phyloP scores from a whole-genome alignment of 345 rosid species.

The Eucalyptus curtisii region DNA sequence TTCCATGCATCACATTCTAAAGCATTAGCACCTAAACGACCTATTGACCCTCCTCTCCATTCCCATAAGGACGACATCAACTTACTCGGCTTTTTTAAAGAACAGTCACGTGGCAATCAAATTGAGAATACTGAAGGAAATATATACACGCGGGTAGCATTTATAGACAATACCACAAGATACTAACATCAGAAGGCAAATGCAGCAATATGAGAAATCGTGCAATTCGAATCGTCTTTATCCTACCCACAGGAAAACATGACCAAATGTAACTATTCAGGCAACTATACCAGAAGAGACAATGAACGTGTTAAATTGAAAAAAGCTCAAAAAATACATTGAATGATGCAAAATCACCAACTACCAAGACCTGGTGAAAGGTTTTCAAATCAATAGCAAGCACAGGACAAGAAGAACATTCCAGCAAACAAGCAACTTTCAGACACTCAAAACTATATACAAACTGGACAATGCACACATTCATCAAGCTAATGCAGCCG shows the following conservation, averaged over 20 bases:
- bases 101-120: neutral
- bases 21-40: neutral
- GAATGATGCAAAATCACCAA: neutral
- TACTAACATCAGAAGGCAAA: neutral
- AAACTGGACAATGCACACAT: neutral
- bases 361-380: neutral
- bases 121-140: neutral
- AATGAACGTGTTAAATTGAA: neutral
- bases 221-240: neutral
- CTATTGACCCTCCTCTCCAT: neutral
- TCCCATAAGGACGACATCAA: neutral
- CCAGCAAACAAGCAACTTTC: neutral
- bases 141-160: neutral
- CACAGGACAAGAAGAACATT: neutral
- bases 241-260: neutral
- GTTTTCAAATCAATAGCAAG: neutral
- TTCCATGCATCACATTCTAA: neutral
- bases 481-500: neutral
- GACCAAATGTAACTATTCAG: neutral
- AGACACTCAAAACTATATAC: neutral
- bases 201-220: neutral
- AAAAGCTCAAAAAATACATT: neutral
- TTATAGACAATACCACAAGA: neutral
- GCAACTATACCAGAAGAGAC: neutral
- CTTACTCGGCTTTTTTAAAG: neutral